Evolutionary conservation across 2,329 filamentous ascomycete species (phyloP), one percentile per base, ranked within the genome.

Genomic region (Leptographium radiaticola): DNA sequence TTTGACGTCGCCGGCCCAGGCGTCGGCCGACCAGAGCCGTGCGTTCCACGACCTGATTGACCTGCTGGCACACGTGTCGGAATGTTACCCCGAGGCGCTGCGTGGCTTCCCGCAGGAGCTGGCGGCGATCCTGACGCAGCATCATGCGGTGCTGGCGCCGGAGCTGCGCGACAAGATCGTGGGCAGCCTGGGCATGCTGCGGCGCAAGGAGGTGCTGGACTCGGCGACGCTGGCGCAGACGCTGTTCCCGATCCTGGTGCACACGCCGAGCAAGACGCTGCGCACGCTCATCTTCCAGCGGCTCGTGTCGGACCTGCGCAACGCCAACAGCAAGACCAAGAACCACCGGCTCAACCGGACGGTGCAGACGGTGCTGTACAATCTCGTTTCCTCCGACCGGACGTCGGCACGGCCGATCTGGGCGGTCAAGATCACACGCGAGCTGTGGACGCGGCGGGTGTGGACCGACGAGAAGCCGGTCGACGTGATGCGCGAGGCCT

Each of bases 401-500:
- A 76, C 86, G 10, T 94, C 89, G 0, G 77, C 87, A 1, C 93
- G 95, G 64, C 89, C 87, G 5, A 76, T 98, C 50, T 98, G 93
- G 93, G 89, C 93, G 4, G 89, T 96, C 57, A 96, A 96, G 69
- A 79, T 98, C 59, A 95, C 90, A 5, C 80, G 91, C 58, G 93
- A 98, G 71, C 74, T 98, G 64, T 98, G 93, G 93, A 95, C 90
- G 70, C 80, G 91, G 48, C 90, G 96, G 62, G 84, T 97, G 59
- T 98, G 93, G 93, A 89, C 87, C 11, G 93, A 98, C 63, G 81
- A 89, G 15, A 57, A 90, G 67, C 84, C 91, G 0, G 93, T 97
- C n/a, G 89, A 95, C 63, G 87, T 97, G 59, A 97, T 98, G 90
- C 95, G 95, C 70, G 87, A 95, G 69, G 89, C 91, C 0, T 83